Evolutionary conservation across 2,329 filamentous ascomycete species (phyloP).

Genomic region (Ascochyta clinopodiicola): DNA sequence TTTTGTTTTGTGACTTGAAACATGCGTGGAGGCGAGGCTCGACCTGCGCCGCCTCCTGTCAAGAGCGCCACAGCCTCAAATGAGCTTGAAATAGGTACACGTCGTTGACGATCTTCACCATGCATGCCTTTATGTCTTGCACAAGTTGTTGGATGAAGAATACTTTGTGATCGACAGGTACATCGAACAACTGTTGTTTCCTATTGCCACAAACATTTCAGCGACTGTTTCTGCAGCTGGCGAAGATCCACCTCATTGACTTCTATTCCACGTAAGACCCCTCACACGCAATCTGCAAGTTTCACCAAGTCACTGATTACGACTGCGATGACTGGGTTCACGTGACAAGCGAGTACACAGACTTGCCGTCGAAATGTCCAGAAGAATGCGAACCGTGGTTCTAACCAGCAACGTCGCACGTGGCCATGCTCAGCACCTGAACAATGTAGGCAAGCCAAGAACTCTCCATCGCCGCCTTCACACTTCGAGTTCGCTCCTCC

Average conservation of each 20-base stretch:
- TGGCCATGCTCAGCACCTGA: constrained; percentile 2
- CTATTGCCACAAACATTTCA: not conserved
- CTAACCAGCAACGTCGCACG: not conserved
- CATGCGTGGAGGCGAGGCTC: not conserved
- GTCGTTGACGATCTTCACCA: not conserved
- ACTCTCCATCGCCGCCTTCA: not conserved
- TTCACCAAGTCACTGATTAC: too few species aligned
- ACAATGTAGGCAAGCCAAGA: not conserved
- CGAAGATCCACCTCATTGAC: constrained; percentile 1
- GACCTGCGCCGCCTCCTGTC: constrained; percentile 14
- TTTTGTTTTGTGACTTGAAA: constrained; percentile 11
- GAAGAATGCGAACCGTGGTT: constrained; percentile 3
- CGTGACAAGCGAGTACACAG: not conserved
- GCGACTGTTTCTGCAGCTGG: not conserved
- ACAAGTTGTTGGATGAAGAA: not conserved
- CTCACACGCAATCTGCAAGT: not conserved
- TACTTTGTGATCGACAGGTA: constrained; percentile 3
- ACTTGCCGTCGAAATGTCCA: constrained; percentile 1
- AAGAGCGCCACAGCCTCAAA: constrained; percentile 8
- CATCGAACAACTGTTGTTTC: not conserved
- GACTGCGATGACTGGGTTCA: not conserved
- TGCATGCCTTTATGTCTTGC: constrained; percentile 1
- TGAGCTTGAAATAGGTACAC: not conserved
- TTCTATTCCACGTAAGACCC: not conserved
- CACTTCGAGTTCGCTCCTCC: not conserved